Conservation (phyloP, 345 rosid species). For the Rhodamnia rubescens region DNA sequence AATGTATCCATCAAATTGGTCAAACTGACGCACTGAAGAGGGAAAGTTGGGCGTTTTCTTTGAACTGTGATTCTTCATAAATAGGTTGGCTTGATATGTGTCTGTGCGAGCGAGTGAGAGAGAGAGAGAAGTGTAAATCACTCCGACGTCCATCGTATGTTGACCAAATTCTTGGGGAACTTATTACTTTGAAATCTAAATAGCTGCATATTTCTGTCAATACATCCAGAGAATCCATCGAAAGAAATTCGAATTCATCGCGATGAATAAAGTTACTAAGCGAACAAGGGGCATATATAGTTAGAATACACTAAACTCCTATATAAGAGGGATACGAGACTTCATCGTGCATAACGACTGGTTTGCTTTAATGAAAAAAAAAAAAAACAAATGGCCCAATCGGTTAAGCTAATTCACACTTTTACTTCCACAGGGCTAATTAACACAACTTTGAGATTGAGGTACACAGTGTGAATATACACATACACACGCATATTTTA, state of each 20-base stretch:
- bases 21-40: slow-evolving; percentile 25
- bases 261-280: background rate
- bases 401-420: background rate
- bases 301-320: background rate
- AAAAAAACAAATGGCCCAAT: background rate
- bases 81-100: background rate
- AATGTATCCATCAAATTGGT: slow-evolving; percentile 12
- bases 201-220: background rate
- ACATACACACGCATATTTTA: background rate
- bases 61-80: background rate
- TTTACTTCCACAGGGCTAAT: background rate
- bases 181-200: background rate
- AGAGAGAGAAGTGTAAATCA: background rate
- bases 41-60: background rate
- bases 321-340: too few species aligned
- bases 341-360: fast-evolving
- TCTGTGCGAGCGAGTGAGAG: background rate
- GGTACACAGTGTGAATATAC: too few species aligned
- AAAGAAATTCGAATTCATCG: background rate
- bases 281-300: background rate
- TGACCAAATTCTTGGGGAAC: background rate
- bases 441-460: background rate
- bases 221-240: background rate
- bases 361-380: background rate
- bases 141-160: background rate